Percentiles rank a stretch among this genome's conserved stretches.
phyloP scores from a whole-genome alignment of 2,329 filamentous ascomycete species.

The Botryotinia convoluta region DNA sequence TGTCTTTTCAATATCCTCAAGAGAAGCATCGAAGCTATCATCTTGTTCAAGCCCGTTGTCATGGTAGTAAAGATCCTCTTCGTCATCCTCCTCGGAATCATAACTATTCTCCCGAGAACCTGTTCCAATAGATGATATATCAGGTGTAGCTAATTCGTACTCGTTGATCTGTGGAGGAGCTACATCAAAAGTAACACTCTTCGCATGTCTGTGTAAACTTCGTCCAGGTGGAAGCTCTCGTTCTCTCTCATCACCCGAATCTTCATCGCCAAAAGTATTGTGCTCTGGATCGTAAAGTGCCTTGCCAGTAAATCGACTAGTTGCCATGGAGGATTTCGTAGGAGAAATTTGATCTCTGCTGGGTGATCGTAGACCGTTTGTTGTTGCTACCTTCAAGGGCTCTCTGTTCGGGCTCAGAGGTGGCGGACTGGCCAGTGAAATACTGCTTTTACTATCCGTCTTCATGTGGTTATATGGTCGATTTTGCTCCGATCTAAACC shows the following conservation, averaged over 20 bases:
- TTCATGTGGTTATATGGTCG: constrained; percentile 46
- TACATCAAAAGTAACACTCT: constrained; percentile 95
- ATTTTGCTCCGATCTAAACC: constrained; percentile 49
- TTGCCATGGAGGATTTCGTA: constrained; percentile 83
- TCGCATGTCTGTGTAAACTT: constrained; percentile 77
- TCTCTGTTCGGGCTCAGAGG: constrained; percentile 34
- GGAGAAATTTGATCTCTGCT: constrained; percentile 75
- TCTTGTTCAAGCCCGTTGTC: constrained; percentile 58
- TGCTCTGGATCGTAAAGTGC: constrained; percentile 65
- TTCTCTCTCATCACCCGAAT: constrained; percentile 57
- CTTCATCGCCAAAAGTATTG: constrained; percentile 65
- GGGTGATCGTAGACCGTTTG: constrained; percentile 44
- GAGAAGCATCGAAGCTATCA: constrained; percentile 92
- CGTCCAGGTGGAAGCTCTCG: constrained; percentile 62
- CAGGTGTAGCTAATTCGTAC: constrained; percentile 96
- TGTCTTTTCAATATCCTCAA: constrained; percentile 95
- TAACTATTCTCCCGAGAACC: constrained; percentile 92
- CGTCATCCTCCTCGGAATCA: constrained; percentile 76
- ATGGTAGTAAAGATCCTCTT: constrained; percentile 57
- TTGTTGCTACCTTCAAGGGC: constrained; percentile 42
- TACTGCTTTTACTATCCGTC: constrained; percentile 58
- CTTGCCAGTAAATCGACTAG: constrained; percentile 58
- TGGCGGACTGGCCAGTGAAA: constrained; percentile 54
- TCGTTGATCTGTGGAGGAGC: constrained; percentile 94
- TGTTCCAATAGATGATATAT: constrained; percentile 86